phyloP scores from a whole-genome alignment of 148 eudicot species.

The Suaeda aralocaspica region DNA sequence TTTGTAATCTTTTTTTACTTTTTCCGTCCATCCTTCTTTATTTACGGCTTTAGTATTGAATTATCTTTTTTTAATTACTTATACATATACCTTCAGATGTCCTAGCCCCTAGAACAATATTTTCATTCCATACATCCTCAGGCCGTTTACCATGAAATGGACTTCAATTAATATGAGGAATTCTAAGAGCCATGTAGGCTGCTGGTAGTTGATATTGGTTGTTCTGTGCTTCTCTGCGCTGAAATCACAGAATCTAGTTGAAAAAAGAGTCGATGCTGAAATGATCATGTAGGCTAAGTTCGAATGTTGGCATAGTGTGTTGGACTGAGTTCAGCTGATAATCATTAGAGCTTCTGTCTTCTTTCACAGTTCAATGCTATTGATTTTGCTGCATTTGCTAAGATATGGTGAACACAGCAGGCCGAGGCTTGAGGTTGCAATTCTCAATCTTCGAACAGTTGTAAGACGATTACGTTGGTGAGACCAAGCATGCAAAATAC shows the following conservation, averaged over 20 bases:
- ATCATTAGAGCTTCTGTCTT: no score
- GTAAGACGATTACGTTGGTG: slow-evolving; percentile 77
- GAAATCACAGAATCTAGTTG: not conserved
- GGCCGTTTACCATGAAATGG: no score
- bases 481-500: slow-evolving; percentile 73
- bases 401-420: slow-evolving; percentile 85
- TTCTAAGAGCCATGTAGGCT: not conserved
- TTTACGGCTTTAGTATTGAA: no score
- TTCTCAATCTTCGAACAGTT: slow-evolving; percentile 68
- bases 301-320: not conserved
- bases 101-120: no score
- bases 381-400: slow-evolving; percentile 22
- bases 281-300: not conserved
- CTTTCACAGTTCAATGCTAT: not conserved
- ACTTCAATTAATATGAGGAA: no score
- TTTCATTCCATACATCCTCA: no score
- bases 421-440: slow-evolving; percentile 87
- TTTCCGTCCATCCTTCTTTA: no score
- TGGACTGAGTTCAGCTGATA: no score
- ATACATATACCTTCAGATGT: not conserved
- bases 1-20: no score
- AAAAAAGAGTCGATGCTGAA: not conserved
- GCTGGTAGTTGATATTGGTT: not conserved
- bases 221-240: not conserved
- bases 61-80: no score